Evolutionary conservation across 345 rosid genomes (phyloP).

Genomic region (Camelina sativa): DNA sequence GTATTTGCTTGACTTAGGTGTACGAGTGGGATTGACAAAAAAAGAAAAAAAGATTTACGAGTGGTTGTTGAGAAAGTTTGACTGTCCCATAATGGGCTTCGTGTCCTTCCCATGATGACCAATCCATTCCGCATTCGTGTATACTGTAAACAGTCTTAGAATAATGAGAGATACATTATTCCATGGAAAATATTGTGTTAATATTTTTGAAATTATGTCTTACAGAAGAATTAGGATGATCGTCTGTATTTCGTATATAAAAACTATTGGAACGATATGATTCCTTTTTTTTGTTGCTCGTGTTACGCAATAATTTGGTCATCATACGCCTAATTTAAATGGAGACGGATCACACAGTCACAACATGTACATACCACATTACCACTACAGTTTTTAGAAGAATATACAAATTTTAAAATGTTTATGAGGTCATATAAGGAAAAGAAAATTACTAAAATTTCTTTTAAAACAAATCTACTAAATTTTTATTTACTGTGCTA

Average conservation of each 20-base stretch:
- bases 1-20: conserved; percentile 26
- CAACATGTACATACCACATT: too few relatives aligned
- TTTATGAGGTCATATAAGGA: neutral
- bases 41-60: neutral
- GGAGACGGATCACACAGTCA: neutral
- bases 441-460: too few relatives aligned
- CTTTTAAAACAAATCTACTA: too few relatives aligned
- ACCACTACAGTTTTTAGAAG: too few relatives aligned
- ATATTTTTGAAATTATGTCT: neutral
- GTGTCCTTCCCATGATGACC: conserved; percentile 1
- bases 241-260: neutral
- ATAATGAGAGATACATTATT: neutral
- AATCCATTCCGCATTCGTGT: neutral
- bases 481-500: too few relatives aligned
- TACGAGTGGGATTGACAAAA: neutral
- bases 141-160: neutral
- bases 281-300: neutral
- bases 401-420: neutral
- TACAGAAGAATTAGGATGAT: neutral
- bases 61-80: conserved; percentile 36
- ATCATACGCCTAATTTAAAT: neutral
- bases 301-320: neutral
- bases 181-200: neutral
- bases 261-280: neutral
- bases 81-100: conserved; percentile 36